A percentile compares a stretch with the other conserved stretches of the same genome.
phyloP scores from a whole-genome alignment of 345 rosid species.

The Eucalyptus pauciflora region DNA sequence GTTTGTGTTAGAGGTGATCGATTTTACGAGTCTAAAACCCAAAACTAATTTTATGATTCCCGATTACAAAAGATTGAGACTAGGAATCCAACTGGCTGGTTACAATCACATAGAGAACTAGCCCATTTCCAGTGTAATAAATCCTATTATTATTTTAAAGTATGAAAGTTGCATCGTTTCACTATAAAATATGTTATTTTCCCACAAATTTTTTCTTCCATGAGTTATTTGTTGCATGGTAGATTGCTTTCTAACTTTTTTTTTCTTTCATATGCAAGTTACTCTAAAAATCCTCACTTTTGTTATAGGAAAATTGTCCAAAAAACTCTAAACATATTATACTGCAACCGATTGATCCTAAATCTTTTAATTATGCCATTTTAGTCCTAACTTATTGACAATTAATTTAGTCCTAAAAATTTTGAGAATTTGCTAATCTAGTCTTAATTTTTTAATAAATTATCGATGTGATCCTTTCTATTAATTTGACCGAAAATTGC shows the following conservation, averaged over 20 bases:
- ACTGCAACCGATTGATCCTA: too few relatives aligned
- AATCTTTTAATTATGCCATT: too few relatives aligned
- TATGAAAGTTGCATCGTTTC: background rate
- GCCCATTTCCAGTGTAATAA: background rate
- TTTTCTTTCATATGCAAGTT: background rate
- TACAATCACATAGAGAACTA: fast-evolving
- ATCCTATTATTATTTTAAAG: background rate
- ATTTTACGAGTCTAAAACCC: background rate
- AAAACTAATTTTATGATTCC: background rate
- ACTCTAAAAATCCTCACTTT: background rate
- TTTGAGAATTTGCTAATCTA: too few relatives aligned
- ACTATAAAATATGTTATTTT: background rate
- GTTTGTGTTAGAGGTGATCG: background rate
- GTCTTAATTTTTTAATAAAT: too few relatives aligned
- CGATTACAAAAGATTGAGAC: background rate
- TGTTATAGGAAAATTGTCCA: too few relatives aligned
- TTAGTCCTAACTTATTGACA: too few relatives aligned
- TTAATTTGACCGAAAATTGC: fast-evolving
- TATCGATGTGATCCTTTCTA: too few relatives aligned
- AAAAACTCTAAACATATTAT: too few relatives aligned
- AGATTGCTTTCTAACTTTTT: background rate
- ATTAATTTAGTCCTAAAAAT: too few relatives aligned
- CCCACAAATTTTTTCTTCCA: background rate
- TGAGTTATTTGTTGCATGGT: background rate
- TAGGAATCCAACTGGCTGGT: background rate